These are phyloP conservation scores for Knufia fluminis DNA, from an alignment of 2,329 filamentous ascomycete species.

Conservation along the genomic window DNA sequence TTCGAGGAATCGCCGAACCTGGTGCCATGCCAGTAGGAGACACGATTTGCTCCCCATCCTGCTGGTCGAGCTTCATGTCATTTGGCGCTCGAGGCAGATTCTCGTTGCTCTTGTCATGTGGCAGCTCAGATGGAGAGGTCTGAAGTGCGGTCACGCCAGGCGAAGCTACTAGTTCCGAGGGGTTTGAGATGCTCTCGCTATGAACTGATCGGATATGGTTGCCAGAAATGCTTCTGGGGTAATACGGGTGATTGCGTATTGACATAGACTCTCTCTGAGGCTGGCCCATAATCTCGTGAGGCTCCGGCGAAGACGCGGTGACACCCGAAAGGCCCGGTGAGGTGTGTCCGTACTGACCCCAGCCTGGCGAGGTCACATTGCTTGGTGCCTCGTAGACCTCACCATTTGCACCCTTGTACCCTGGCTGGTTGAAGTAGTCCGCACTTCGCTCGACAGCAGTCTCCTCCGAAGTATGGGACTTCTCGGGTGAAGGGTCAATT, in stretches of 20 bases:
- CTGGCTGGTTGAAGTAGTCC: neutral
- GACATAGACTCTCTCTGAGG: neutral
- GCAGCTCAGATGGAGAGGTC: neutral
- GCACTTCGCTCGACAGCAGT: neutral
- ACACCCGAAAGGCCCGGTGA: neutral
- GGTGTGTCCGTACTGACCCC: neutral
- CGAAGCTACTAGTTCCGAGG: neutral
- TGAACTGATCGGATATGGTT: neutral
- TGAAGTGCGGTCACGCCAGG: neutral
- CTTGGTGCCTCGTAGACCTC: constrained; percentile 1
- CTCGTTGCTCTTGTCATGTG: neutral
- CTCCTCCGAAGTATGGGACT: neutral
- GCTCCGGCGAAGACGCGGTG: neutral
- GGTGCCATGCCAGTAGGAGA: neutral
- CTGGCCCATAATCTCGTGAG: neutral
- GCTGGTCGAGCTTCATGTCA: neutral
- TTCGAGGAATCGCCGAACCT: constrained; percentile 1
- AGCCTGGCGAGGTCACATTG: neutral
- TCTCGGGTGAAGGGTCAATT: neutral
- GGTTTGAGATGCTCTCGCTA: neutral
- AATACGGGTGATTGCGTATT: neutral
- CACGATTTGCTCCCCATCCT: neutral
- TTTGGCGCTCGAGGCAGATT: neutral
- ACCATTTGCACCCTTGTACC: neutral
- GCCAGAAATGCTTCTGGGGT: neutral